Conservation (phyloP, 1,284 basidiomycete genomes). For the Malassezia slooffiae region DNA sequence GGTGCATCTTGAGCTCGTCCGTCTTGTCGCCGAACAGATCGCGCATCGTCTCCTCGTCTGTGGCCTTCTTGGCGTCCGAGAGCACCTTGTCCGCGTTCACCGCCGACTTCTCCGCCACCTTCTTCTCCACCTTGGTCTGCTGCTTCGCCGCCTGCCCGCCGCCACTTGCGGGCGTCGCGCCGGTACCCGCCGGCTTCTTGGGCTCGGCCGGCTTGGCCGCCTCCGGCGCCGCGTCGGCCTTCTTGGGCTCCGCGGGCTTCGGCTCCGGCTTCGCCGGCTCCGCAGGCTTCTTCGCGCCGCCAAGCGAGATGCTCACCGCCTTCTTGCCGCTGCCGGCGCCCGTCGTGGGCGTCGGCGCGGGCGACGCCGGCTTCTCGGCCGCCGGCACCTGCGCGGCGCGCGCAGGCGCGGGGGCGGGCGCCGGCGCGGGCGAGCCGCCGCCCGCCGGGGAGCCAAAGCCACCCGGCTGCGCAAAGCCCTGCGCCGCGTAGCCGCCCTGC, state of each 20-base stretch:
- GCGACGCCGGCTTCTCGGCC: slow-evolving; percentile 18
- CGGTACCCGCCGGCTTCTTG: not conserved
- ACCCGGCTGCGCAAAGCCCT: too few species aligned
- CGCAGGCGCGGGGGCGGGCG: too few species aligned
- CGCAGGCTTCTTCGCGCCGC: slow-evolving; percentile 21
- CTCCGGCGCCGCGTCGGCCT: slow-evolving; percentile 1
- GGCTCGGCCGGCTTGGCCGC: slow-evolving; percentile 1
- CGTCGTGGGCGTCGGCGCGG: slow-evolving; percentile 17
- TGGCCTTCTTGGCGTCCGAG: slow-evolving; percentile 37
- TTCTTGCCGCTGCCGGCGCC: slow-evolving; percentile 24
- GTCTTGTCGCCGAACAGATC: slow-evolving; percentile 43
- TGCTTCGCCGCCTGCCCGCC: slow-evolving; percentile 19
- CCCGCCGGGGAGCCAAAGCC: too few species aligned
- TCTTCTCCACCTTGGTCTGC: slow-evolving; percentile 22
- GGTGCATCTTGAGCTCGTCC: slow-evolving; percentile 41
- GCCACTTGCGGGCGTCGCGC: not conserved
- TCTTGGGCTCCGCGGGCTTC: not conserved
- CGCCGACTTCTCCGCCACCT: slow-evolving; percentile 29
- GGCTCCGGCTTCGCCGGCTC: slow-evolving; percentile 16
- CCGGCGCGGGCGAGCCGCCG: too few species aligned
- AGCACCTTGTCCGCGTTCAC: slow-evolving; percentile 42
- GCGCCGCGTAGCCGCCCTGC: slow-evolving; percentile 18
- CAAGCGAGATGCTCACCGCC: slow-evolving; percentile 43
- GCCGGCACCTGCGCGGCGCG: too few species aligned
- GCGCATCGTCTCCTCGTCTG: slow-evolving; percentile 45